Evolutionary conservation across 495 filamentous ascomycete species (phyloP).

Genomic region (Daldinia childiae): DNA sequence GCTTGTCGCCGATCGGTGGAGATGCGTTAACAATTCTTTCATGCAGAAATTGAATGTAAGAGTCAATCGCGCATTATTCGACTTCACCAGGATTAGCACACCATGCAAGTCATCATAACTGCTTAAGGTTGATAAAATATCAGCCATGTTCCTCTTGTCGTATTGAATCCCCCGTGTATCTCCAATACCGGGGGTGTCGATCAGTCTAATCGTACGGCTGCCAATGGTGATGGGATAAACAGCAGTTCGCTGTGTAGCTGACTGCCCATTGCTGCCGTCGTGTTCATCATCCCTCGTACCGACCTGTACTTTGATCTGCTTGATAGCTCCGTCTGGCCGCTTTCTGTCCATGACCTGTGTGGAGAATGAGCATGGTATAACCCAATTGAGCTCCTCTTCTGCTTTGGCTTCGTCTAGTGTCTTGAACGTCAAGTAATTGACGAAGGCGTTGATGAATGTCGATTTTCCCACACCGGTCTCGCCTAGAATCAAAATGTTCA

Average conservation of each 20-base stretch:
- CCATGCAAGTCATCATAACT: slow-evolving; percentile 1
- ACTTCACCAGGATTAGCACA: not conserved
- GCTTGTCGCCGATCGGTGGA: not conserved
- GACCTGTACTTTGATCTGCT: slow-evolving; percentile 1
- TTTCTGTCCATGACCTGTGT: not conserved
- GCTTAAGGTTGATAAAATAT: not conserved
- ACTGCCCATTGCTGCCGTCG: not conserved
- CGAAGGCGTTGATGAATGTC: slow-evolving; percentile 9
- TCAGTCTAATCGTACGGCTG: not conserved
- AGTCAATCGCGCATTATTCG: not conserved
- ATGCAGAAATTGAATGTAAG: slow-evolving; percentile 5
- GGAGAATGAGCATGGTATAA: slow-evolving; percentile 4
- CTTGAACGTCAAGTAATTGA: slow-evolving; percentile 7
- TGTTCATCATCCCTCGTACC: not conserved
- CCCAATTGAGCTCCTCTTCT: not conserved
- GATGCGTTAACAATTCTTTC: not conserved
- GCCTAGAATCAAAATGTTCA: slow-evolving; percentile 5
- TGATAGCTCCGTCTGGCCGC: not conserved
- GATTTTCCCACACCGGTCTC: slow-evolving; percentile 10
- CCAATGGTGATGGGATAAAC: slow-evolving; percentile 1
- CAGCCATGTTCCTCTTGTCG: slow-evolving; percentile 6
- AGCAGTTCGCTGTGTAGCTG: not conserved
- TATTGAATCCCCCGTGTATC: slow-evolving; percentile 6
- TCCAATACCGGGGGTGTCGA: slow-evolving; percentile 5
- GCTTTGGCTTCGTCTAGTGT: not conserved